A percentile compares a stretch with the other conserved stretches of the same genome.
Conservation (phyloP, 257 asterid species). For the Solanum raphanifolium region DNA sequence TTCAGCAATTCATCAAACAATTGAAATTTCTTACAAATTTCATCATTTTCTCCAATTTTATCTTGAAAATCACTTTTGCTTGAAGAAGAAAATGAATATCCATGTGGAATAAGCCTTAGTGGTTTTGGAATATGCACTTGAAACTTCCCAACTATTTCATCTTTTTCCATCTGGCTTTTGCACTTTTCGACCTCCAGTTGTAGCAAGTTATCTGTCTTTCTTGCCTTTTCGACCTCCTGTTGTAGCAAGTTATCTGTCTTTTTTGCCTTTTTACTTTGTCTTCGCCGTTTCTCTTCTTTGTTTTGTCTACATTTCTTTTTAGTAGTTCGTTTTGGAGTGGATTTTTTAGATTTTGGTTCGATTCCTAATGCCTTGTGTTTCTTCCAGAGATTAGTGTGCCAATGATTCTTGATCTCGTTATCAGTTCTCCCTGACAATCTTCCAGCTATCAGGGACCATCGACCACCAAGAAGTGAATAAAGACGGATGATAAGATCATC, state of each 20-base stretch:
- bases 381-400: not conserved
- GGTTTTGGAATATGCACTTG: not conserved
- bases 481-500: slow-evolving; percentile 1
- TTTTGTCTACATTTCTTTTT: not conserved
- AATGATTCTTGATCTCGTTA: slow-evolving; percentile 1
- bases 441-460: slow-evolving; percentile 1
- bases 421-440: not conserved
- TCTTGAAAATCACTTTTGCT: not conserved
- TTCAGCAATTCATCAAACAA: not conserved
- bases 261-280: not conserved
- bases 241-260: not conserved
- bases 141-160: not conserved
- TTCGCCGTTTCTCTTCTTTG: not conserved
- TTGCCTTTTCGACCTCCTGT: not conserved
- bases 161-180: not conserved
- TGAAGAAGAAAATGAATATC: not conserved
- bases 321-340: not conserved
- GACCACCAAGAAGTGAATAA: not conserved
- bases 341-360: not conserved
- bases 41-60: not conserved
- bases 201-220: not conserved
- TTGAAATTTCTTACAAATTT: not conserved
- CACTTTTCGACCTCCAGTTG: not conserved
- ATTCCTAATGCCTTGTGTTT: not conserved
- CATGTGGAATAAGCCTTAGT: not conserved